These are phyloP conservation scores for Telfairia occidentalis DNA, from an alignment of 331 rosid genomes.

Conservation along the genomic window DNA sequence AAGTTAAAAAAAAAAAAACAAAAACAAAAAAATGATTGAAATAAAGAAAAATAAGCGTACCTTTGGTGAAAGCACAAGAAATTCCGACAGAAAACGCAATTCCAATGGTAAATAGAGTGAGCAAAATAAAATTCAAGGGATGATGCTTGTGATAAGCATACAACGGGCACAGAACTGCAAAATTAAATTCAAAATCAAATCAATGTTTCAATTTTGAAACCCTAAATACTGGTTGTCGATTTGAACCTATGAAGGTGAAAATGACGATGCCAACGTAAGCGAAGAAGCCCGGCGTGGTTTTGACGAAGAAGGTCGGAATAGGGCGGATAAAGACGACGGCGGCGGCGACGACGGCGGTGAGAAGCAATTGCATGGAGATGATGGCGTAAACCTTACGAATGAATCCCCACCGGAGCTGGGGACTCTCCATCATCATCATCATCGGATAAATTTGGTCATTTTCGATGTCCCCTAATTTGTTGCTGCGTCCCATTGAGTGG, in stretches of 20 bases:
- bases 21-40: not conserved
- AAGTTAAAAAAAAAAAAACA: not conserved
- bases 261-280: not conserved
- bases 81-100: constrained; percentile 23
- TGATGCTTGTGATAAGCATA: constrained; percentile 20
- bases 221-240: not conserved
- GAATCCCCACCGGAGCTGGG: constrained; percentile 30
- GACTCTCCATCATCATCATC: constrained; percentile 22
- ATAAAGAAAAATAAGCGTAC: not conserved
- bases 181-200: not conserved
- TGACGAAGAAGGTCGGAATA: constrained; percentile 12
- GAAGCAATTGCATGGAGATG: constrained; percentile 24
- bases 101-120: constrained; percentile 19
- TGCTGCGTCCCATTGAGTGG: constrained; percentile 2
- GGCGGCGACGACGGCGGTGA: constrained; percentile 19
- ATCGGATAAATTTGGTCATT: constrained; percentile 20
- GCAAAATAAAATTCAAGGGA: constrained; percentile 28
- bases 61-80: constrained; percentile 22
- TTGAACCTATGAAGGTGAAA: not conserved
- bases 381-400: constrained; percentile 33
- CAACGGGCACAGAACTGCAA: constrained; percentile 23
- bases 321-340: constrained; percentile 10
- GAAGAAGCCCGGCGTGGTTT: constrained; percentile 15
- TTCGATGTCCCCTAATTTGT: constrained; percentile 19
- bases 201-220: not conserved